Base-by-base conservation (phyloP, 345 rosid genomes). In the Hibiscus mutabilis region DNA sequence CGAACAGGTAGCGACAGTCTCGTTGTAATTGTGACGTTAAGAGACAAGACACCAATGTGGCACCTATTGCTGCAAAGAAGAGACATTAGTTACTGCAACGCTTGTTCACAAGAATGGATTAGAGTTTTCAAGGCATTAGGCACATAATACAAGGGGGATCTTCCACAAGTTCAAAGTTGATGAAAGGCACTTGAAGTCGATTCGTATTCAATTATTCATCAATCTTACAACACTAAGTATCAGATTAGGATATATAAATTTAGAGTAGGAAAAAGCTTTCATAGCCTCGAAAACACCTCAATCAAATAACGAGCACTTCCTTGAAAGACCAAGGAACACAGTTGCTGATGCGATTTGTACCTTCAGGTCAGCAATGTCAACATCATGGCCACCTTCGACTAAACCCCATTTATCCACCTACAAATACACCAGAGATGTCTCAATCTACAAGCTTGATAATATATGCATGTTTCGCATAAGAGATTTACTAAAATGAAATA, bases 331-430 rank as follows among this genome's bases (percentile, higher is more conserved):
- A 56, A 90, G 92, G 86, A 95, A 95, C 58, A 92, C 97, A 13
- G 84, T 79, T 12, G 97, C 92, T 40, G 99, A 82, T 44, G 99
- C 78, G 62, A 95, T 86, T 77, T 89, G 97, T 60, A 90, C 22
- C 89, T 76, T 89, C 6, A 95, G 88, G 87, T 92, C 99, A 37
- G 99, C 98, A 61, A 92, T 80, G 80, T 95, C 98, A 61, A 95
- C 65, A 73, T 95, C 99, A 18, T 90, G 98, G 25, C 98, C 98
- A 1, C 98, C 42, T 85, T 92, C 98, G 14, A 92, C 99, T 58
- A 95, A 79, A 73, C 99, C 99, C 99, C 99, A 95, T 72, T 71
- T 89, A 75, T 86, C 91, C 71, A 92, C 93, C 98, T 94, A 81
- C 79, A 79, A 6, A 44, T 7, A 24, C 47, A 66, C 2, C 72